Evolutionary conservation across 225 moss, liverwort and hornwort species (phyloP), one percentile per base, ranked within the genome.

Genomic region (Neckera pumila): DNA sequence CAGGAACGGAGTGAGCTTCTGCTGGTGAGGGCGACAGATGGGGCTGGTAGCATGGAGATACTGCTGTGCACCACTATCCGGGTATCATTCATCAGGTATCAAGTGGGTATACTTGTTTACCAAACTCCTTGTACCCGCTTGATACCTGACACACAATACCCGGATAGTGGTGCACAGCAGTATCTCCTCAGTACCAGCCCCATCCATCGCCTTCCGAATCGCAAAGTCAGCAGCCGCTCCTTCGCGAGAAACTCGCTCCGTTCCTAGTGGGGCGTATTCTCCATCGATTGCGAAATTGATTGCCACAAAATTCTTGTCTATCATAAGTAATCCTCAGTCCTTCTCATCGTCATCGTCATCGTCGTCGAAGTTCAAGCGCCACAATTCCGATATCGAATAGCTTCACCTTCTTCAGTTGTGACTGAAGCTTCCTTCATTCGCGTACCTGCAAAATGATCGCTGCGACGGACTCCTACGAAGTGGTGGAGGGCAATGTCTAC

Each of bases 401-500:
- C 63, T 81, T 36, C 49, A 49, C 36, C 23, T 78, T 31, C 40
- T 70, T 80, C 70, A n/a, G 53, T 33, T 30, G 85, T 45, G 18
- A 57, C 34, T 34, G 21, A 56, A 45, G 14, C 36, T 27, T 45
- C 36, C 51, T 64, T 36, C 64, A 58, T 20, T 73, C 38, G 81
- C n/a, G n/a, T n/a, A n/a, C n/a, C n/a, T n/a, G n/a, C 63, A 43
- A 96, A 51, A 92, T 95, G 91, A 92, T 96, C 66, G 97, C 96
- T 34, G 84, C 93, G 27, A 95, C 95, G 36, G 95, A 95, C 72
- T 64, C 54, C 7, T 95, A 84, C 80, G 95, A 96, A 80, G 77
- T 91, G 28, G 95, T 97, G 86, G 97, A 97, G 72, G 97, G 97
- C 72, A 95, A 94, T 86, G 92, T 97, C 47, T 97, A 95, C 90